These are phyloP conservation scores for Colletotrichum lentis DNA, from an alignment of 2,329 filamentous ascomycete genomes.

Conservation along the genomic window DNA sequence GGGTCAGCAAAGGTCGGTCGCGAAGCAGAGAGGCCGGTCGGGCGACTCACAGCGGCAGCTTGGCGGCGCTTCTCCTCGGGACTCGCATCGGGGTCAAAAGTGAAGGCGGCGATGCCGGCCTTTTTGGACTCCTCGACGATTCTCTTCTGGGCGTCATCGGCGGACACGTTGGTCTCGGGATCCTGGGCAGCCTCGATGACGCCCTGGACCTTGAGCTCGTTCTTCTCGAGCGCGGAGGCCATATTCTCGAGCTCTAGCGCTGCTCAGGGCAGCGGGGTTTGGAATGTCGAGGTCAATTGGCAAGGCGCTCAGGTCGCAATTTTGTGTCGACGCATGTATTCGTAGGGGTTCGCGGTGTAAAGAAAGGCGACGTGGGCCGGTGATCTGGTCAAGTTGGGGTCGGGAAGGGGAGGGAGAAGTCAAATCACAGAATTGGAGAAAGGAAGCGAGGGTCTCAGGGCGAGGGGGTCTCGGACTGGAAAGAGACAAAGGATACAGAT, in stretches of 20 bases:
- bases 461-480: constrained; percentile 30
- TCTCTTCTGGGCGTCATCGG: constrained; percentile 75
- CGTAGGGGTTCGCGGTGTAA: background rate
- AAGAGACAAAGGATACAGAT: constrained; percentile 26
- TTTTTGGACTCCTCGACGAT: constrained; percentile 80
- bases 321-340: constrained; percentile 34
- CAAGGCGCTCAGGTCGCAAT: constrained; percentile 19
- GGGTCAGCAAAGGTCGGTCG: constrained; percentile 30
- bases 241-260: constrained; percentile 40
- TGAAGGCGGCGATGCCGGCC: constrained; percentile 80
- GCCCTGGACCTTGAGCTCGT: constrained; percentile 82
- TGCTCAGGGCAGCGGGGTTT: constrained; percentile 30
- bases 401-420: constrained; percentile 13
- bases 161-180: constrained; percentile 71
- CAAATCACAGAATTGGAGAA: constrained; percentile 15
- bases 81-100: constrained; percentile 86
- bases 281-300: constrained; percentile 32
- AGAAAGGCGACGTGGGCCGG: constrained; percentile 17
- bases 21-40: background rate
- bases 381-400: constrained; percentile 10
- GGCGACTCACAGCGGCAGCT: constrained; percentile 72
- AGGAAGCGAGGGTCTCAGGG: constrained; percentile 28
- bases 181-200: constrained; percentile 79
- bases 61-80: constrained; percentile 85
- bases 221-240: constrained; percentile 45